These are phyloP conservation scores for Tylopilus vinaceipallidus DNA, from an alignment of 768 basidiomycete species.

Conservation along the genomic window DNA sequence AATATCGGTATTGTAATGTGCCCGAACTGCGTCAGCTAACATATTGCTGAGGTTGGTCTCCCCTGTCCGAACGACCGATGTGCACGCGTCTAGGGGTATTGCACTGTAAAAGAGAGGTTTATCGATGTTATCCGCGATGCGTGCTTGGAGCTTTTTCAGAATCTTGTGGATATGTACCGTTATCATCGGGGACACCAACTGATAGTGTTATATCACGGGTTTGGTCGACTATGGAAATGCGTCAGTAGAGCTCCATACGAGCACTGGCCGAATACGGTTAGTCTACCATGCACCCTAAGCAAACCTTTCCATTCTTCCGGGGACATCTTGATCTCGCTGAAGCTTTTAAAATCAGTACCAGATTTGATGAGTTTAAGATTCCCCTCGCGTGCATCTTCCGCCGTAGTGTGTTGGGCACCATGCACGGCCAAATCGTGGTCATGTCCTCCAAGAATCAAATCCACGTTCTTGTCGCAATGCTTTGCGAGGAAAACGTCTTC, in stretches of 20 bases:
- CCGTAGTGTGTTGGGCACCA: neutral
- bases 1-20: conserved; percentile 17
- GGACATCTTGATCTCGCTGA: conserved; percentile 4
- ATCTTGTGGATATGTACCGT: conserved; percentile 1
- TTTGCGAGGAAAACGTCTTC: conserved; percentile 1
- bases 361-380: conserved; percentile 7
- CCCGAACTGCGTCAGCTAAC: conserved; percentile 18
- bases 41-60: conserved; percentile 6
- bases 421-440: conserved; percentile 13
- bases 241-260: neutral
- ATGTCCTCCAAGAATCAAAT: conserved; percentile 11
- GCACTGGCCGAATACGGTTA: neutral
- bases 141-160: neutral
- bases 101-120: conserved; percentile 1
- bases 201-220: conserved; percentile 5
- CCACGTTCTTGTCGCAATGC: neutral
- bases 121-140: neutral
- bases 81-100: conserved; percentile 6
- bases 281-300: neutral
- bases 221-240: neutral
- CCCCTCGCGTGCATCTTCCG: conserved; percentile 3
- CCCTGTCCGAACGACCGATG: neutral
- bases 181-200: conserved; percentile 5
- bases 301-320: neutral
- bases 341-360: conserved; percentile 4